Percentiles rank a stretch among this genome's conserved stretches.
Evolutionary conservation across 148 eudicot genomes (phyloP).

Genomic region (Drosera capensis): DNA sequence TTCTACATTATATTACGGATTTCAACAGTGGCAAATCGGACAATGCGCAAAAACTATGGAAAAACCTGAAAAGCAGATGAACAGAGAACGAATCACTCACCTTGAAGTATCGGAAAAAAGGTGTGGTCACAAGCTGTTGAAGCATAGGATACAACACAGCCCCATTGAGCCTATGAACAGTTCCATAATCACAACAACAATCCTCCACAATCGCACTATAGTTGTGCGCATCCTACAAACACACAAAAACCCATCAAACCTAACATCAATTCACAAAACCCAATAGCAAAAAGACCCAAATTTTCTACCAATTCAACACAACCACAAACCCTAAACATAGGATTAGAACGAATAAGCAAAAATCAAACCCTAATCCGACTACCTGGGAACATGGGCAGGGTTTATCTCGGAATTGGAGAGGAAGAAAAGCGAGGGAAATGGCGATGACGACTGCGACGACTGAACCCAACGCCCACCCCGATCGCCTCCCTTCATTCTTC

Average conservation of each 20-base stretch:
- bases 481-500: neutral
- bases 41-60: too few relatives aligned
- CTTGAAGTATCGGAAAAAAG: constrained; percentile 95
- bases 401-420: neutral
- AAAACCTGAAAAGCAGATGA: too few relatives aligned
- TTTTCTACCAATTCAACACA: too few relatives aligned
- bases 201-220: constrained; percentile 87
- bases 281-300: neutral
- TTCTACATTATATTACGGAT: too few relatives aligned
- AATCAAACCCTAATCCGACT: neutral
- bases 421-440: neutral
- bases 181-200: constrained; percentile 94
- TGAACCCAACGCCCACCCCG: neutral
- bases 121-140: constrained; percentile 78
- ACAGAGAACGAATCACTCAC: constrained; percentile 17
- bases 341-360: neutral
- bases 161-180: constrained; percentile 57
- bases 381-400: neutral
- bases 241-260: neutral
- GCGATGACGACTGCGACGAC: neutral
- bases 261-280: neutral
- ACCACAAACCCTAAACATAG: too few relatives aligned
- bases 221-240: constrained; percentile 12
- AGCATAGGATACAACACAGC: constrained; percentile 82
- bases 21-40: too few relatives aligned